Evolutionary conservation across 2,329 filamentous ascomycete genomes (phyloP), one percentile per base, ranked within the genome.

Genomic region (Passalora sequoiae): DNA sequence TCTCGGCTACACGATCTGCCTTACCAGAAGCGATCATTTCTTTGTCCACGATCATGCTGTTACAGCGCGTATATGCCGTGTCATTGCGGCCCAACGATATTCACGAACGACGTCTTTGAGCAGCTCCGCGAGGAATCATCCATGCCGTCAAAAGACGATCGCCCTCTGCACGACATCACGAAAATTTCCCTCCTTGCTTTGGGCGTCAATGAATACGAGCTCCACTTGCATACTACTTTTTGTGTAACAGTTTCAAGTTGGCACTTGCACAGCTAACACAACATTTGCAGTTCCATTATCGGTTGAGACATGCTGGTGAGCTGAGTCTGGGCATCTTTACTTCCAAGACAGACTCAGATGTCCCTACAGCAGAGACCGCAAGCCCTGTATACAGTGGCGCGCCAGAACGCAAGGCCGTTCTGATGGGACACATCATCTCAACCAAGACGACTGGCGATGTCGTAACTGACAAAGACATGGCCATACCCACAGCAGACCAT

Each of bases 301-400:
- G 87, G 49, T 76, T 94, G 19, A 77, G 74, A 19, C 75, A 72
- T 59, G 89, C 84, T 62, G 81, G 84, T 28, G 84, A 89, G 59
- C 76, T 95, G 43, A 84, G 79, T 62, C 72, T 89, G 40, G 89
- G 89, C 20, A 68, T 95, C 43, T 95, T 91, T 70, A 85, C 84
- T 52, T 83, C 80, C 10, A 73, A 74, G 52, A 36, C 4, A 56
- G 66, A 71, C 80, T 40, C 40, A 54, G 76, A 84, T 61, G 53
- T 68, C 62, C 68, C 75, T 49, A 84, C 80, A 47, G 63, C 76
- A 54, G 63, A 70, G 53, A 67, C 68, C 38, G 76, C 79, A 53
- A 68, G 71, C 53, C 71, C 75, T 27, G 73, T 86, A 54, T 77
- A 86, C 67, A 65, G 69, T 62, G 74, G 76, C 50, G 69, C 75